These are phyloP conservation scores for Vanrija humicola DNA, from an alignment of 1,284 basidiomycete genomes.

Conservation along the genomic window DNA sequence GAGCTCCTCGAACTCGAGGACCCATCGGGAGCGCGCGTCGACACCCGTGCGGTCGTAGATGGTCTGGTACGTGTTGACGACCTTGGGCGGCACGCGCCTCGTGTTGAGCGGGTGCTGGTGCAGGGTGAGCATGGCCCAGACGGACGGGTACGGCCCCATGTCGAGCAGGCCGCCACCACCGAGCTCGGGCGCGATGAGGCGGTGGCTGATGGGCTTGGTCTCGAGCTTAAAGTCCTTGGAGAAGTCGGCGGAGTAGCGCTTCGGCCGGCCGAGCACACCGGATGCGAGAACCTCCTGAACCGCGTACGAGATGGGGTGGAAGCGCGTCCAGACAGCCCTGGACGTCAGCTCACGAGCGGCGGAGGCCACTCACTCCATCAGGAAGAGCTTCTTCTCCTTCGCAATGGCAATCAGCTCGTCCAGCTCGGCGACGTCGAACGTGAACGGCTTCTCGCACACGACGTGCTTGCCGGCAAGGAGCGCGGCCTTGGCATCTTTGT, in stretches of 20 bases:
- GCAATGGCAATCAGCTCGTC: conserved; percentile 65
- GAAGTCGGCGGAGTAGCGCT: conserved; percentile 59
- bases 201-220: conserved; percentile 58
- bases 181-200: conserved; percentile 64
- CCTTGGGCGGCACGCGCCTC: conserved; percentile 61
- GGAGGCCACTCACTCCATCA: conserved; percentile 79
- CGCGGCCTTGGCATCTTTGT: conserved; percentile 68
- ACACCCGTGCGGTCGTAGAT: conserved; percentile 62
- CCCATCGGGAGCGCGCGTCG: conserved; percentile 71
- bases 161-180: conserved; percentile 83
- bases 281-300: conserved; percentile 41
- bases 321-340: conserved; percentile 54
- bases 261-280: conserved; percentile 42
- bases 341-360: neutral
- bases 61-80: conserved; percentile 46
- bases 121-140: conserved; percentile 73
- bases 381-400: conserved; percentile 68
- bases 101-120: conserved; percentile 64
- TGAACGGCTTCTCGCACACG: conserved; percentile 71
- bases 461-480: conserved; percentile 79
- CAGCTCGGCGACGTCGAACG: conserved; percentile 51
- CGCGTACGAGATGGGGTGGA: conserved; percentile 45
- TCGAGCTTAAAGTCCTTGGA: conserved; percentile 64
- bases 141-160: conserved; percentile 72
- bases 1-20: conserved; percentile 61